Evolutionary conservation across 768 basidiomycete genomes (phyloP).

Genomic region (Agrocybe praecox): DNA sequence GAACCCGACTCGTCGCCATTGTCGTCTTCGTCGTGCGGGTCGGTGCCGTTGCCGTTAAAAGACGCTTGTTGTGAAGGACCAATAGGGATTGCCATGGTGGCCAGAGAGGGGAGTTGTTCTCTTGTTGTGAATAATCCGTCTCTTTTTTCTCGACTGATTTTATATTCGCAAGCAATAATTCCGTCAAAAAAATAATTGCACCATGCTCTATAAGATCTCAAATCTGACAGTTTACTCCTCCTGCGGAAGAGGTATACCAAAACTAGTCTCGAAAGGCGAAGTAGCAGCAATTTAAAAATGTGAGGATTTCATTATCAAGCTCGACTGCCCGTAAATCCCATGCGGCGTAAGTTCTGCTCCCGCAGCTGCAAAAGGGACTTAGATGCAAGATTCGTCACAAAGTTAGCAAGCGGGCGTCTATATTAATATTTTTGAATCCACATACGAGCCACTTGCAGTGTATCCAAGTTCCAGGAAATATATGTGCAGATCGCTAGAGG

Average conservation of each 20-base stretch:
- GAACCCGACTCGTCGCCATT: constrained; percentile 1
- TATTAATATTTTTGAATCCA: not conserved
- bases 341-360: not conserved
- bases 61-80: not conserved
- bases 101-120: not conserved
- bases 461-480: not conserved
- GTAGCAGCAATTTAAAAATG: not conserved
- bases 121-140: not conserved
- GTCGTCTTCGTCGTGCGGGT: constrained; percentile 1
- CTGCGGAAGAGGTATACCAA: not conserved
- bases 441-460: not conserved
- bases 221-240: not conserved
- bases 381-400: not conserved
- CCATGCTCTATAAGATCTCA: not conserved
- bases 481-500: not conserved
- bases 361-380: not conserved
- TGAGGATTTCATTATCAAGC: not conserved
- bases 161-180: not conserved
- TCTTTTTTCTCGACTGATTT: not conserved
- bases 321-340: not conserved
- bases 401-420: not conserved
- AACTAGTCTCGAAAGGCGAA: not conserved
- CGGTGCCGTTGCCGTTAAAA: not conserved
- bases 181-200: not conserved
- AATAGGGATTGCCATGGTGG: not conserved